Evolutionary conservation across 2,329 filamentous ascomycete genomes (phyloP).

Genomic region (Shiraia bambusicola): DNA sequence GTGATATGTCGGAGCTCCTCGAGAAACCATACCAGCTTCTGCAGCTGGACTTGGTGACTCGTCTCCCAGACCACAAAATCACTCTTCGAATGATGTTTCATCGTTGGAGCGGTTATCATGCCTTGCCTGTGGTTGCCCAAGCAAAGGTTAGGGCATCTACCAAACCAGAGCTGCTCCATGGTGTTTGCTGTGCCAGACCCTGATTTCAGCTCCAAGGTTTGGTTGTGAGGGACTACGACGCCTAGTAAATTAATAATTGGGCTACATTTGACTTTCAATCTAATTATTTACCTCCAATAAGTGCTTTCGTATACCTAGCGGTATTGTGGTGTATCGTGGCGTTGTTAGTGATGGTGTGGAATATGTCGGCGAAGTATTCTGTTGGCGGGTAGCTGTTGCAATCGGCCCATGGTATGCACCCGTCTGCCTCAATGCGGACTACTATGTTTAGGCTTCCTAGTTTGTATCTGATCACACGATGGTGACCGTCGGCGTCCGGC

Average conservation of each 20-base stretch:
- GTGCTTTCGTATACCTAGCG: background rate
- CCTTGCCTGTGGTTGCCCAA: constrained; percentile 16
- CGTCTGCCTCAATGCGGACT: constrained; percentile 25
- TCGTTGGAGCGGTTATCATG: constrained; percentile 7
- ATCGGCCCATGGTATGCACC: constrained; percentile 6
- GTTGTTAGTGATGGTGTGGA: background rate
- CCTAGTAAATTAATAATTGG: constrained; percentile 1
- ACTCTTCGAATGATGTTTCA: constrained; percentile 1
- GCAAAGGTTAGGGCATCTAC: constrained; percentile 21
- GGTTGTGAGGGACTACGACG: background rate
- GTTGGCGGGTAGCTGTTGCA: constrained; percentile 1
- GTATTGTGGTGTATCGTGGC: background rate
- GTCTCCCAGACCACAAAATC: constrained; percentile 19
- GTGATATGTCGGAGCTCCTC: constrained; percentile 9
- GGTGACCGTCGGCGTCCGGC: constrained; percentile 17
- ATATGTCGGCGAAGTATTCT: background rate
- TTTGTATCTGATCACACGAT: constrained; percentile 21
- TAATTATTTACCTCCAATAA: background rate
- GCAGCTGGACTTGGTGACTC: constrained; percentile 12
- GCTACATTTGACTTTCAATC: constrained; percentile 5
- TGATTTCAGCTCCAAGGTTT: constrained; percentile 21
- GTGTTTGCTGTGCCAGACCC: constrained; percentile 4
- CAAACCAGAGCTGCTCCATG: constrained; percentile 26
- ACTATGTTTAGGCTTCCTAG: constrained; percentile 17
- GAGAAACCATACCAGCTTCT: constrained; percentile 22